Conservation (phyloP, 129 eudicot species). For the Flaveria trinervia region DNA sequence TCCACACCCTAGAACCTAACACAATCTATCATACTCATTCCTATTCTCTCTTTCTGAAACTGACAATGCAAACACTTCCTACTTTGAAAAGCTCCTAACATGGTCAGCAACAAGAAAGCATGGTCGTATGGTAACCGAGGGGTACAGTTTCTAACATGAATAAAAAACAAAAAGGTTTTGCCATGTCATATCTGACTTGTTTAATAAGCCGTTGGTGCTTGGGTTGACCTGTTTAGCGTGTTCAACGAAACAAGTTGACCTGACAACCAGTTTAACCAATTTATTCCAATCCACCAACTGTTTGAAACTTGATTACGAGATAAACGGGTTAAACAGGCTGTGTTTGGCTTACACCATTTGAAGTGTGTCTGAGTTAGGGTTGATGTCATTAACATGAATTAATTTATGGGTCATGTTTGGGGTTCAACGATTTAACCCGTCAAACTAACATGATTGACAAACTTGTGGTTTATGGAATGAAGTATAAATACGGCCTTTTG, state of each 20-base stretch:
- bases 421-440: background rate
- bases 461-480: background rate
- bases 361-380: background rate
- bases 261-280: background rate
- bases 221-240: background rate
- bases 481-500: background rate
- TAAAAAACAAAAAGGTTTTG: background rate
- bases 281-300: background rate
- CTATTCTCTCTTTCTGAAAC: too few relatives aligned
- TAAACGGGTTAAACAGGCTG: background rate
- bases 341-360: background rate
- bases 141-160: background rate
- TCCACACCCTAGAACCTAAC: background rate
- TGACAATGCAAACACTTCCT: too few relatives aligned
- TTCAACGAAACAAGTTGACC: background rate
- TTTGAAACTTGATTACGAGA: background rate
- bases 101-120: background rate
- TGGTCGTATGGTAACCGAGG: background rate
- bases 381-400: background rate
- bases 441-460: background rate
- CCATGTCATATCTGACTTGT: background rate
- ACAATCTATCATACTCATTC: too few relatives aligned
- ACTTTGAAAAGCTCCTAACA: background rate
- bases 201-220: background rate
- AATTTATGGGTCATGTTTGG: background rate